Percentiles rank a stretch among this genome's conserved stretches.
Conservation (phyloP, 2,329 filamentous ascomycete genomes). For the Tolypocladium inflatum region DNA sequence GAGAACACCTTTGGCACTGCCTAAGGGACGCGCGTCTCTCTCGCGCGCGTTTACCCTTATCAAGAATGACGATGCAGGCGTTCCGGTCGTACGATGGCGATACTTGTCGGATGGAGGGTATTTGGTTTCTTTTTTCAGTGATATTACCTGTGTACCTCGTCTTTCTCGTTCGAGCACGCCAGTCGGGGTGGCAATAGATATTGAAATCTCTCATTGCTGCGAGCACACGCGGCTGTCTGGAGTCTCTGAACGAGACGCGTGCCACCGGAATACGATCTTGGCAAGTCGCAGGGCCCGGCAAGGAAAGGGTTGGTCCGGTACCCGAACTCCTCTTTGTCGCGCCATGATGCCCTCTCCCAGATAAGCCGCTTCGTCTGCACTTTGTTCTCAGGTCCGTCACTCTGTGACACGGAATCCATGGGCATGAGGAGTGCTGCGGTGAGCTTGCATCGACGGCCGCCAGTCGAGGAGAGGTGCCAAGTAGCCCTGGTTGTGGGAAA, state of each 20-base stretch:
- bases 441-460: neutral
- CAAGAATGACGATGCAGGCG: conserved; percentile 22
- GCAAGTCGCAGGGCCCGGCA: neutral
- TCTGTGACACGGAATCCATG: neutral
- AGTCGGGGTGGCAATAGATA: neutral
- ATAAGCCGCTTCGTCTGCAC: neutral
- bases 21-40: conserved; percentile 8
- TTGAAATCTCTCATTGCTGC: neutral
- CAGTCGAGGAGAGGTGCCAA: neutral
- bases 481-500: neutral
- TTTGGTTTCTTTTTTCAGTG: conserved; percentile 4
- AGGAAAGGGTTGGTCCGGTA: neutral
- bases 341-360: neutral
- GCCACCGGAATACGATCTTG: neutral
- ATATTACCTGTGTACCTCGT: neutral
- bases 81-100: conserved; percentile 22
- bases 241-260: neutral
- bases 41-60: neutral
- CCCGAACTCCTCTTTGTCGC: neutral
- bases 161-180: neutral
- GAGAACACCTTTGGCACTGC: conserved; percentile 88
- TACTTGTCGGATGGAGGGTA: conserved; percentile 13
- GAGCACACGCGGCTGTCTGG: neutral
- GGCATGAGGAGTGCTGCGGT: neutral
- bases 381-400: no score